Percentiles rank a stretch among this genome's conserved stretches.
These are phyloP conservation scores for Ganoderma meredithae DNA, from an alignment of 1,284 basidiomycete species.

Conservation along the genomic window DNA sequence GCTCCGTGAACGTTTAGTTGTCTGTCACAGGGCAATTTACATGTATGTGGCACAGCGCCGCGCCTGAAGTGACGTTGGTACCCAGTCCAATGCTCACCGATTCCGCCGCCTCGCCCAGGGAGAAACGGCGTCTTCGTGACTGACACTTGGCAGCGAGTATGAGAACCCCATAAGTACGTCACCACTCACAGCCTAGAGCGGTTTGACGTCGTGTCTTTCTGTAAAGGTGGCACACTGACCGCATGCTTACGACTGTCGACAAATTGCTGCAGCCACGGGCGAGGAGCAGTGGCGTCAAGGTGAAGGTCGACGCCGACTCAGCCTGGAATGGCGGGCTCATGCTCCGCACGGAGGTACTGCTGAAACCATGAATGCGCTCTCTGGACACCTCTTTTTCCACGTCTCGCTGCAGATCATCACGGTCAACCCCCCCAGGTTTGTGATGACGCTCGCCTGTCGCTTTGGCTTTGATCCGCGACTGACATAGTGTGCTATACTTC, in stretches of 20 bases:
- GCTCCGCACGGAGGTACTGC: slow-evolving; percentile 39
- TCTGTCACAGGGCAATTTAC: slow-evolving; percentile 31
- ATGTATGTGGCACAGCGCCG: slow-evolving; percentile 24
- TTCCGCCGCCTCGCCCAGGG: slow-evolving; percentile 26
- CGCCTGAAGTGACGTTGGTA: neutral
- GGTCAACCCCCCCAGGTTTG: slow-evolving; percentile 38
- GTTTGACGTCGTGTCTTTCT: too few relatives aligned
- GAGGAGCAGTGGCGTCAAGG: slow-evolving; percentile 39
- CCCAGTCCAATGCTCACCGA: too few relatives aligned
- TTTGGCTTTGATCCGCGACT: neutral
- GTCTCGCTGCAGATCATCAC: slow-evolving; percentile 39
- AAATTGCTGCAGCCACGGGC: slow-evolving; percentile 22
- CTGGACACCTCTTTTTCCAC: slow-evolving; percentile 37
- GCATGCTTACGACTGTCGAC: neutral
- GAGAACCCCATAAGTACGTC: slow-evolving; percentile 38
- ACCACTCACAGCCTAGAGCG: neutral
- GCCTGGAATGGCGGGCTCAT: slow-evolving; percentile 40
- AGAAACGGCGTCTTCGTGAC: slow-evolving; percentile 37
- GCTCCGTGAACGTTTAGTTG: slow-evolving; percentile 2
- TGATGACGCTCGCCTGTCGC: slow-evolving; percentile 1
- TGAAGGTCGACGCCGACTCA: slow-evolving; percentile 37
- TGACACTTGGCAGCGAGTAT: slow-evolving; percentile 36
- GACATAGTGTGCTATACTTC: neutral
- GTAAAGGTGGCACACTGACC: neutral
- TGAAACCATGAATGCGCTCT: slow-evolving; percentile 36